phyloP scores from a whole-genome alignment of 2,329 filamentous ascomycete genomes.

The Lecanosticta acicola region DNA sequence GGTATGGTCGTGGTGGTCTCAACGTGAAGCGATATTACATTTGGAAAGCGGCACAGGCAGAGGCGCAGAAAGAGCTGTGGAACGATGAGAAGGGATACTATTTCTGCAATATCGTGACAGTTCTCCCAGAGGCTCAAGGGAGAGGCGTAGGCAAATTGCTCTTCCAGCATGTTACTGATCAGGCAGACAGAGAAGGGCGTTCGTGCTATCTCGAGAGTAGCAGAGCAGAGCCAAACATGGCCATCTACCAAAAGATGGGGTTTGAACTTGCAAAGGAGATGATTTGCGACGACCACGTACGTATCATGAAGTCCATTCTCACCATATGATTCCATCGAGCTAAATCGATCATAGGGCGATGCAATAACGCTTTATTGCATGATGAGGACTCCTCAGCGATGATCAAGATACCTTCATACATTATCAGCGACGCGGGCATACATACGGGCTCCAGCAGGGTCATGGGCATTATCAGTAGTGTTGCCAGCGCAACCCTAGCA shows the following conservation, averaged over 20 bases:
- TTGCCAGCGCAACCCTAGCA: no score
- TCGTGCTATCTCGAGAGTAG: conserved; percentile 68
- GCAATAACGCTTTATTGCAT: conserved; percentile 44
- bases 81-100: conserved; percentile 63
- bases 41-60: conserved; percentile 62
- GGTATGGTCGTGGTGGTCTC: conserved; percentile 63
- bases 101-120: conserved; percentile 70
- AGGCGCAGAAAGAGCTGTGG: conserved; percentile 60
- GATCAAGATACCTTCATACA: background rate
- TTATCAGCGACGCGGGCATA: no score
- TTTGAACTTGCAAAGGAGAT: conserved; percentile 61
- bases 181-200: conserved; percentile 59
- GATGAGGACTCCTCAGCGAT: conserved; percentile 36
- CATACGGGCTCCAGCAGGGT: no score
- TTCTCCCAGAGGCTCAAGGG: conserved; percentile 59
- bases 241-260: conserved; percentile 65
- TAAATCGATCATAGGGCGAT: conserved; percentile 36
- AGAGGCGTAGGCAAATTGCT: conserved; percentile 60
- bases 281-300: conserved; percentile 55
- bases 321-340: background rate
- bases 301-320: background rate
- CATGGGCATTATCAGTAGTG: no score
- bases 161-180: conserved; percentile 57
- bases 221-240: conserved; percentile 61
- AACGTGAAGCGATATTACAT: conserved; percentile 65